Evolutionary conservation across 2,329 filamentous ascomycete species (phyloP), one percentile per base, ranked within the genome.

Genomic region (Phialophora expanda): DNA sequence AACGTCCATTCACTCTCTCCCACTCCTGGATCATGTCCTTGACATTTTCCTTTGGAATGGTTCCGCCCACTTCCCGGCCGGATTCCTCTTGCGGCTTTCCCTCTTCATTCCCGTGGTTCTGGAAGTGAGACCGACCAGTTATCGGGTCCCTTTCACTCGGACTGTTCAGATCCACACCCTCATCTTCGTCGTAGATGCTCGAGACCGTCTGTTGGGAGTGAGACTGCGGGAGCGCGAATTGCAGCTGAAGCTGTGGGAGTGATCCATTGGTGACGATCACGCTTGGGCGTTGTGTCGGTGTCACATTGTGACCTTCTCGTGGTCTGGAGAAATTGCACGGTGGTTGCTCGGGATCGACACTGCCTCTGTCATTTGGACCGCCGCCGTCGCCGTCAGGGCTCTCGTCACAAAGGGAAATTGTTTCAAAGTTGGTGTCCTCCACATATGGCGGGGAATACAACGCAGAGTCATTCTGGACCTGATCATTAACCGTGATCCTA

Each of bases 1-100:
- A 62, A 4, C 54, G 38, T 38, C 62, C 66, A 48, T 68, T 59
- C 14, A 50, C 50, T 14, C 30, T 51, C 51, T 68, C 66, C 66
- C 66, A 68, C 24, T 68, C 62, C 32, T 68, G 62, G 26, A 68
- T 65, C 58, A 68, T 58, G 22, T 30, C 56, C 56, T 57, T 65
- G 55, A 68, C 62, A n/a, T 59, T 56, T n/a, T 59, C 54, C n/a
- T 53, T 28, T 20, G 58, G 32, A 8, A 64, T 46, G 8, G 46
- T 51, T 22, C 41, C n/a, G 3, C 17, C 41, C 26, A 28, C 46
- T 7, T 55, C 54, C 28, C 34, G 51, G 51, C 51, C 51, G 5
- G 0, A 7, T 51, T 28, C 22, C 24, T 26, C 20, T 8, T 4
- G 20, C 2, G 48, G 9, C 24, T 51, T 26, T 6, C 14, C 14